Conservation (phyloP, 257 asterid genomes). For the Thymus mandschuricus region DNA sequence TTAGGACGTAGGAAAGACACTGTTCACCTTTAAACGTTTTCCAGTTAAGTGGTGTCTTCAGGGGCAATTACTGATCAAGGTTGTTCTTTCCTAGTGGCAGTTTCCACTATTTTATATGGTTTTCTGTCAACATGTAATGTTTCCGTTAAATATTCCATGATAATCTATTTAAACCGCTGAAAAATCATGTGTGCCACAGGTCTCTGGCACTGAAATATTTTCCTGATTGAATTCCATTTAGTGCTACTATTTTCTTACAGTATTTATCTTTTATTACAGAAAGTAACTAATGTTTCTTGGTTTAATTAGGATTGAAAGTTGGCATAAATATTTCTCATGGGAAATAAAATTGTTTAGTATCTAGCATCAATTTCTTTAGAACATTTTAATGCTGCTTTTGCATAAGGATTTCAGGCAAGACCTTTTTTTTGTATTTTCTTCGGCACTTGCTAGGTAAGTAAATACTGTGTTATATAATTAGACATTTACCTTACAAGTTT, state of each 20-base stretch:
- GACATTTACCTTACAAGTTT: background rate
- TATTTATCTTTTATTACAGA: background rate
- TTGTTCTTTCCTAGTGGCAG: no score
- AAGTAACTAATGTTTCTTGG: background rate
- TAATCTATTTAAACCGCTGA: no score
- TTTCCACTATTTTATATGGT: no score
- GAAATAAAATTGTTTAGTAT: background rate
- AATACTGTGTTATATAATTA: background rate
- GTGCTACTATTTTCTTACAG: background rate
- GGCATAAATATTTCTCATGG: background rate
- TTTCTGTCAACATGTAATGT: no score
- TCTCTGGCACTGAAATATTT: background rate
- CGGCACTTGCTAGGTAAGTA: background rate
- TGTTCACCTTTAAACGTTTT: no score
- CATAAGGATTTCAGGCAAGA: background rate
- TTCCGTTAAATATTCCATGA: no score
- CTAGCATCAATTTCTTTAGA: background rate
- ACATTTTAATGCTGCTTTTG: slow-evolving; percentile 11
- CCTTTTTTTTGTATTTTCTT: background rate
- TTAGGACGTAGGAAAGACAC: no score
- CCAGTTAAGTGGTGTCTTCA: no score
- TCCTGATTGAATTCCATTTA: background rate
- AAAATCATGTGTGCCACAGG: no score
- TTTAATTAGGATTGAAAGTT: background rate
- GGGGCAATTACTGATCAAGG: no score